Evolutionary conservation across 352 stramenopile species (phyloP), one percentile per base, ranked within the genome.

Genomic region (Globisporangium barbulae): DNA sequence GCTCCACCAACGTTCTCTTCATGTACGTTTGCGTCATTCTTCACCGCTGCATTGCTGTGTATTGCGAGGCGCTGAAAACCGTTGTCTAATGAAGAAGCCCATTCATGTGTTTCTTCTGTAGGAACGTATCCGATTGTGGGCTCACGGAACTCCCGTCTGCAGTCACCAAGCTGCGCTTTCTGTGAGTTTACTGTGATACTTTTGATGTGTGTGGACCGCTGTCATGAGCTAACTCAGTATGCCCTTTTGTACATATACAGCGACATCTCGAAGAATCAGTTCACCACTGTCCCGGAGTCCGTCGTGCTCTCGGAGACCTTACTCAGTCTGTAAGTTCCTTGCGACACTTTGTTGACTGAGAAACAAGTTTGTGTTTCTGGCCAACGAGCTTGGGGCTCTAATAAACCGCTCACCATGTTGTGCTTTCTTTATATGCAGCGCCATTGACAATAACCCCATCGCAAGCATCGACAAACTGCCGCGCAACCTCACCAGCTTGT

Each of bases 371-470:
- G 33, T 6, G 33, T 39, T 2, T 39, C 33, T 39, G 33, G 33
- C 33, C 33, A 12, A 39, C 33, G 10, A 39, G 1, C 33, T 13
- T 13, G 2, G 33, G 5, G 33, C 10, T 12, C 2, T 8, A 13
- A 39, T 6, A 8, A 39, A 39, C 33, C 33, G 10, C 33, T 39
- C 7, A 9, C 10, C 33, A 39, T 39, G 30, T 37, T 45, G n/a
- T 39, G 17, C 28, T 41, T 59, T 19, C 6, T 21, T 37, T 21
- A 12, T 45, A 10, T 19, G 41, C 28, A 63, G 58, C 31, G 22
- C 56, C 58, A 53, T 63, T 25, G 58, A 63, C 58, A 45, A 44
- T 6, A 63, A 63, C 28, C 58, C 58, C 13, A 47, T 63, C 44
- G 5, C n/a, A 21, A 63, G 45, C 25, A 33, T 63, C 31, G 13